A percentile compares a stretch with the other conserved stretches of the same genome.
Conservation (phyloP, 805 yeast genomes). For the Myxozyma neotropica region DNA sequence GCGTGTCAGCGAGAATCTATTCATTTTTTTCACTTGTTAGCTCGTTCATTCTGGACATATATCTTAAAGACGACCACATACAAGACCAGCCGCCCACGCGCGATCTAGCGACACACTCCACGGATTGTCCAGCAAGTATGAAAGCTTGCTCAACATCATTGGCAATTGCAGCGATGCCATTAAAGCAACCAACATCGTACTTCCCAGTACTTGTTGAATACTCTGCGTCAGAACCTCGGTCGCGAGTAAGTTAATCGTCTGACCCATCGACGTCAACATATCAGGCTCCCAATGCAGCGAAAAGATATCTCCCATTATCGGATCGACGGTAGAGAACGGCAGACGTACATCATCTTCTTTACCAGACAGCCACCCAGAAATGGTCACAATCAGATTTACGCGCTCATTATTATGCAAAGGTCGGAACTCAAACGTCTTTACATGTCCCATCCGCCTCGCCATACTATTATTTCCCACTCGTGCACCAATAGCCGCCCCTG, state of each 20-base stretch:
- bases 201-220: constrained; percentile 92
- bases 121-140: constrained; percentile 90
- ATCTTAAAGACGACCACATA: not conserved
- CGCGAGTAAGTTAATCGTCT: constrained; percentile 89
- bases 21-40: too few relatives aligned
- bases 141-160: constrained; percentile 83
- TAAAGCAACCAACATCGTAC: constrained; percentile 81
- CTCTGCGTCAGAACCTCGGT: constrained; percentile 91
- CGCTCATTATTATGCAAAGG: constrained; percentile 91
- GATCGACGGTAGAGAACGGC: constrained; percentile 95
- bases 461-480: constrained; percentile 85
- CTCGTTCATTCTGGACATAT: too few relatives aligned
- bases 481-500: constrained; percentile 91
- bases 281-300: constrained; percentile 98
- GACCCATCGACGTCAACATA: constrained; percentile 93
- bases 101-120: constrained; percentile 97
- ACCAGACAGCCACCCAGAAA: constrained; percentile 98
- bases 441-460: constrained; percentile 84
- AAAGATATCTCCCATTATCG: constrained; percentile 94
- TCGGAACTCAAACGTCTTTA: constrained; percentile 87
- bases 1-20: constrained; percentile 82
- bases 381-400: constrained; percentile 81
- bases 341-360: constrained; percentile 92
- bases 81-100: constrained; percentile 90
- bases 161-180: constrained; percentile 94